Base-by-base conservation (phyloP, 1,284 basidiomycete species). In the Tylopilus sp. region DNA sequence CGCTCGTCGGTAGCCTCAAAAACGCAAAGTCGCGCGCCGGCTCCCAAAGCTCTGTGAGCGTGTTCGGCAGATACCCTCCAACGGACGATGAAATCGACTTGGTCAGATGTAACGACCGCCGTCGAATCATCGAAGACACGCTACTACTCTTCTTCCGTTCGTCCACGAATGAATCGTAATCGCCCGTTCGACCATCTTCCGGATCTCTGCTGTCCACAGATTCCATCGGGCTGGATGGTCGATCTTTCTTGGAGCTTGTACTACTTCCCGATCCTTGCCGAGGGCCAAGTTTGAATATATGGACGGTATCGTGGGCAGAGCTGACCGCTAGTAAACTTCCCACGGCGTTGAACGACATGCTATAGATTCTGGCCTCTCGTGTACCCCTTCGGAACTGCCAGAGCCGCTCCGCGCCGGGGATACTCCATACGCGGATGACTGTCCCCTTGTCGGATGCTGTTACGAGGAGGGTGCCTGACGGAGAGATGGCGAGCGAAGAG, bases 371-470 rank as follows among this genome's bases (percentile, higher is more conserved):
- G 3, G 93, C 85, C 53, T 90, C 88, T 40, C 93, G 79, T 31
- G 89, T 89, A 2, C 96, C 97, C 46, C 96, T 71, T 10, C 96
- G 74, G 74, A 99, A 99, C 68, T 99, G 95, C 71, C 92, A 94
- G 44, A 98, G 67, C 68, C 94, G 93, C 71, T 97, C 92, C 1
- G 92, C 92, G 13, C 86, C 83, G 0, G 97, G 96, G 6, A 97
- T 77, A 45, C 82, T 83, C 79, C 95, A 99, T 4, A 99, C 93
- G 37, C 96, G 84, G 51, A 99, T 96, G 55, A 99, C 92, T 1
- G 96, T 99, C 1, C 96, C 96, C 65, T 98, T 98, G 53, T 97
- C 94, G 0, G 87, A 91, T 10, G 94, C 86, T 0, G 95, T 97
- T 6, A 96, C 97, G 19, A 99, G 85, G 54, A 98, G 76, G 0